Percentiles rank a stretch among this genome's conserved stretches.
These are phyloP conservation scores for Cladosporium sp. DNA, from an alignment of 2,329 filamentous ascomycete species.

Conservation along the genomic window DNA sequence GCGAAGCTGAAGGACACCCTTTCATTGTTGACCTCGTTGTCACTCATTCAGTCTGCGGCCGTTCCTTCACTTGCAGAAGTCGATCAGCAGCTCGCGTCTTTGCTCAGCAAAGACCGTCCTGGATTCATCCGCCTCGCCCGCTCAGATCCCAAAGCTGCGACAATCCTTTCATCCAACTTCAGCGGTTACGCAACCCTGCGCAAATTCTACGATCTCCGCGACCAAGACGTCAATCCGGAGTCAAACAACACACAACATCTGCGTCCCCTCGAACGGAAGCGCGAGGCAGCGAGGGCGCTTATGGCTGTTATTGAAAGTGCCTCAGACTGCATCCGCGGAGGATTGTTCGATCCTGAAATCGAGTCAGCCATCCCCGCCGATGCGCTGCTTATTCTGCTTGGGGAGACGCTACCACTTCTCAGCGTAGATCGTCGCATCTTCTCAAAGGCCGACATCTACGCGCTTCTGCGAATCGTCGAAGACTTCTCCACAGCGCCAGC, in stretches of 20 bases:
- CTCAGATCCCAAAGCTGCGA: slow-evolving; percentile 75
- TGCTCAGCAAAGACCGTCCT: slow-evolving; percentile 68
- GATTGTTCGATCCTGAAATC: slow-evolving; percentile 75
- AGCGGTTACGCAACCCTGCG: slow-evolving; percentile 90
- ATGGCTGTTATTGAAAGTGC: slow-evolving; percentile 81
- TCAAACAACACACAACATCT: slow-evolving; percentile 40
- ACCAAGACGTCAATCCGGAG: slow-evolving; percentile 50
- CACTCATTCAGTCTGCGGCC: slow-evolving; percentile 75
- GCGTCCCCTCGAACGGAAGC: slow-evolving; percentile 57
- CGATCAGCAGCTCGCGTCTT: slow-evolving; percentile 64
- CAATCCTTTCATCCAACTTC: slow-evolving; percentile 77
- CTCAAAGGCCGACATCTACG: slow-evolving; percentile 25
- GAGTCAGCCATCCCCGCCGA: slow-evolving; percentile 86
- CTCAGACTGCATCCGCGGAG: slow-evolving; percentile 86
- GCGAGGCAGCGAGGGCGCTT: slow-evolving; percentile 68
- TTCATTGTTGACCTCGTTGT: slow-evolving; percentile 82
- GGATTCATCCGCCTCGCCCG: slow-evolving; percentile 69
- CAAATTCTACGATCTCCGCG: slow-evolving; percentile 85
- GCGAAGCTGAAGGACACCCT: slow-evolving; percentile 80
- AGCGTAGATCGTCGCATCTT: slow-evolving; percentile 40
- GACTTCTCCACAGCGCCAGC: slow-evolving; percentile 25
- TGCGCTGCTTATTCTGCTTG: slow-evolving; percentile 75
- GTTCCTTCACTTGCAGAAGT: slow-evolving; percentile 70
- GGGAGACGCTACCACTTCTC: slow-evolving; percentile 76
- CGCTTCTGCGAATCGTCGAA: slow-evolving; percentile 25